These are phyloP conservation scores for Cytospora mali DNA, from an alignment of 2,329 filamentous ascomycete genomes.

Conservation along the genomic window DNA sequence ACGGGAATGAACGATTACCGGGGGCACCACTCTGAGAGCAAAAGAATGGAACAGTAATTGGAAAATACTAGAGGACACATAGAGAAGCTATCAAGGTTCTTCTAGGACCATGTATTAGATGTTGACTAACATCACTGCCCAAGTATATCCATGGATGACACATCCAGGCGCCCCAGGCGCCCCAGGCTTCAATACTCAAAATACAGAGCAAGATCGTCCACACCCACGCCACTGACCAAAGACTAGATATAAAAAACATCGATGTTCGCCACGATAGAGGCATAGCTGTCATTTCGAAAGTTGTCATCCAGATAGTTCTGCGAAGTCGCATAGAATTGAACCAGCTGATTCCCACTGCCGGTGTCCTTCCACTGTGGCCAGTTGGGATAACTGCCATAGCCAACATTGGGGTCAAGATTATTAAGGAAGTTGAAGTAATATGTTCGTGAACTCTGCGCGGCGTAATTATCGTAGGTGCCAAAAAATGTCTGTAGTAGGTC, in stretches of 20 bases:
- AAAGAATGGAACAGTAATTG: neutral
- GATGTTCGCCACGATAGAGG: conserved; percentile 32
- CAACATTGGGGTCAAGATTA: conserved; percentile 69
- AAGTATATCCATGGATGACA: no score
- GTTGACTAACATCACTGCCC: no score
- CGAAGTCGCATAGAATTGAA: conserved; percentile 44
- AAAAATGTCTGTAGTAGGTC: conserved; percentile 72
- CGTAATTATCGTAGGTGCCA: conserved; percentile 64
- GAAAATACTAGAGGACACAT: neutral
- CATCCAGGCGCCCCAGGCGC: no score
- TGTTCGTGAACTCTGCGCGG: conserved; percentile 59
- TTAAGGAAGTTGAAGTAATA: conserved; percentile 77
- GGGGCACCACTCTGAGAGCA: neutral
- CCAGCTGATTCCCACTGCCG: conserved; percentile 47
- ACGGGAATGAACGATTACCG: no score
- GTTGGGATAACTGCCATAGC: conserved; percentile 40
- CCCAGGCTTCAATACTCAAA: no score
- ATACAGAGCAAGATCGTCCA: neutral
- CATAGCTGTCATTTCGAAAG: conserved; percentile 38
- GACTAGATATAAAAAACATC: conserved; percentile 19
- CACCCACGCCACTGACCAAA: neutral
- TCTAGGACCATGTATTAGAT: no score
- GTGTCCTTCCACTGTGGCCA: conserved; percentile 48
- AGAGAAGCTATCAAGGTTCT: no score
- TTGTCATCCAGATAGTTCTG: conserved; percentile 40